phyloP scores from a whole-genome alignment of 2,329 filamentous ascomycete genomes.

The Epichloe baconii region DNA sequence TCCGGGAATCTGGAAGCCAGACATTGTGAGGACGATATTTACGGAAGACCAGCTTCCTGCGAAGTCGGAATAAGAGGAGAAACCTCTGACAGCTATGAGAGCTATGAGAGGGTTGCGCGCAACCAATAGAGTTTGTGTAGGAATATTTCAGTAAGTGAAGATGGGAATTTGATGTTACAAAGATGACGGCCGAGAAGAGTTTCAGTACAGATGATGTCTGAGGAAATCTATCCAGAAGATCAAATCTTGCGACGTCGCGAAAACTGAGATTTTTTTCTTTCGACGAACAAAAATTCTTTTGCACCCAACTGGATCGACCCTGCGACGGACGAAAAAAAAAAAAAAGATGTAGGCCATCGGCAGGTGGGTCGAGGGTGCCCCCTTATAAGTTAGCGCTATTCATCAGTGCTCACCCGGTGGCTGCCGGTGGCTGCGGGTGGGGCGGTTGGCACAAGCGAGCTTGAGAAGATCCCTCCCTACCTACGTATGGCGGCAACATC shows the following conservation, averaged over 20 bases:
- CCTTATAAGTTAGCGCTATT: not conserved
- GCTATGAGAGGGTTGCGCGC: not conserved
- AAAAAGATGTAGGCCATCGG: not conserved
- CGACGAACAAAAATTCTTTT: not conserved
- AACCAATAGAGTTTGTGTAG: not conserved
- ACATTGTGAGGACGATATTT: constrained; percentile 16
- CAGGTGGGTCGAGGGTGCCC: not conserved
- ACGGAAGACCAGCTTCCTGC: not conserved
- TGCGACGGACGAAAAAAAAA: not conserved
- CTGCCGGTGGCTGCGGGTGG: not conserved
- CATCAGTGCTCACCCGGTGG: not conserved
- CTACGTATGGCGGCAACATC: not conserved
- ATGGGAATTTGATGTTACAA: too few species aligned
- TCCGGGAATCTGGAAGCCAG: constrained; percentile 30
- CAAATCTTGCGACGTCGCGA: not conserved
- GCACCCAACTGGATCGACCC: not conserved
- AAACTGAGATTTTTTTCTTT: not conserved
- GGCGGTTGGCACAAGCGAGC: too few species aligned
- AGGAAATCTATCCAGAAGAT: not conserved
- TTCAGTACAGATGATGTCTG: not conserved
- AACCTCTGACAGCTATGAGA: too few species aligned
- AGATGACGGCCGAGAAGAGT: not conserved
- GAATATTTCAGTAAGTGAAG: too few species aligned
- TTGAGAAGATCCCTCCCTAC: too few species aligned
- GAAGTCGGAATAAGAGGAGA: too few species aligned